Conservation (phyloP, 129 eudicot species). For the Flaveria sonorensis region DNA sequence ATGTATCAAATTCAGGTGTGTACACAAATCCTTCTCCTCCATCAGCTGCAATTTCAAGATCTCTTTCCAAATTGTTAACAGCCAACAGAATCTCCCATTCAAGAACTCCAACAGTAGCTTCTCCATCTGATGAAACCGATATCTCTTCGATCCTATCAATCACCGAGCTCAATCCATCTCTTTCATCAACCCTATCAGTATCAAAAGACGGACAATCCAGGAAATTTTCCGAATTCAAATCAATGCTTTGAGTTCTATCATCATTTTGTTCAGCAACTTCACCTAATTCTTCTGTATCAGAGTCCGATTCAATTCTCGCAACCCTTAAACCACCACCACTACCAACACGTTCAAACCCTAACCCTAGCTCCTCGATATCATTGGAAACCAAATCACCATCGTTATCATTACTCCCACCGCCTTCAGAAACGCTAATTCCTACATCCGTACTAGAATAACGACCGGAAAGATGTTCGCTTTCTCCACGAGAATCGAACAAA, state of each 20-base stretch:
- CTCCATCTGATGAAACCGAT: slow-evolving; percentile 46
- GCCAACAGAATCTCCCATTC: slow-evolving; percentile 78
- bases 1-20: slow-evolving; percentile 53
- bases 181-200: slow-evolving; percentile 53
- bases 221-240: slow-evolving; percentile 31
- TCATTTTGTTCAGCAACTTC: slow-evolving; percentile 28
- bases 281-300: slow-evolving; percentile 63
- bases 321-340: slow-evolving; percentile 53
- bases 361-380: slow-evolving; percentile 44
- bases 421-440: slow-evolving; percentile 30
- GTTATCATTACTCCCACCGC: neutral
- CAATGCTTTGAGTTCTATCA: slow-evolving; percentile 25
- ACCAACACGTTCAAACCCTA: slow-evolving; percentile 42
- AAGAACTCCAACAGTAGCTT: slow-evolving; percentile 40
- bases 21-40: slow-evolving; percentile 43
- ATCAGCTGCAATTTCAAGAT: slow-evolving; percentile 49
- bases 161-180: slow-evolving; percentile 51
- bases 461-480: slow-evolving; percentile 19
- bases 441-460: slow-evolving; percentile 1
- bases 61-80: slow-evolving; percentile 54
- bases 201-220: slow-evolving; percentile 45
- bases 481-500: slow-evolving; percentile 53
- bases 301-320: slow-evolving; percentile 58
- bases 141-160: slow-evolving; percentile 69
- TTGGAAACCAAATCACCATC: slow-evolving; percentile 27